Conservation (phyloP, 1,284 basidiomycete species). For the Apiotrichum siamense region DNA sequence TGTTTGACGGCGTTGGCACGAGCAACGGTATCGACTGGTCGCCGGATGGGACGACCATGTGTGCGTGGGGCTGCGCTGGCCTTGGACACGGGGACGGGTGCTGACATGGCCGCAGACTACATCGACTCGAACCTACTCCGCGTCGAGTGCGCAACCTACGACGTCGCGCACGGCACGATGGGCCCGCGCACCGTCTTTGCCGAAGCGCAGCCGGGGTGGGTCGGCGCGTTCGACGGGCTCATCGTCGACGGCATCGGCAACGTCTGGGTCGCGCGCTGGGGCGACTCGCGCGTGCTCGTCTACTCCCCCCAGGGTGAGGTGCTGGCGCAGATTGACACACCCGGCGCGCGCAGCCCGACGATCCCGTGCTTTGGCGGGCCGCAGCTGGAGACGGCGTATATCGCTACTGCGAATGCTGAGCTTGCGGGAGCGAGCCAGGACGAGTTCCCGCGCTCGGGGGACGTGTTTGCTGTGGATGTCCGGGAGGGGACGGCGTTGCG, state of each 20-base stretch:
- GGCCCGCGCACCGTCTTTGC: constrained; percentile 29
- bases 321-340: constrained; percentile 26
- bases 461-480: constrained; percentile 35
- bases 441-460: constrained; percentile 28
- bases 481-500: constrained; percentile 22
- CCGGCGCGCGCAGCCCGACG: constrained; percentile 31
- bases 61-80: constrained; percentile 19
- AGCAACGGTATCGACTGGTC: constrained; percentile 46
- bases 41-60: constrained; percentile 39
- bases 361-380: constrained; percentile 42
- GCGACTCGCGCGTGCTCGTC: constrained; percentile 37
- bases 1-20: constrained; percentile 32
- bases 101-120: constrained; percentile 41
- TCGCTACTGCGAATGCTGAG: constrained; percentile 31
- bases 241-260: constrained; percentile 41
- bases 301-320: constrained; percentile 35
- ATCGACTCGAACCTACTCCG: constrained; percentile 38
- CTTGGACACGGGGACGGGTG: too few species aligned
- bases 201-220: constrained; percentile 14
- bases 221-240: constrained; percentile 43
- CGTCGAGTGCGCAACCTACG: constrained; percentile 36
- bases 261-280: constrained; percentile 45
- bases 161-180: constrained; percentile 24
- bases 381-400: constrained; percentile 37
- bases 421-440: constrained; percentile 24